Conservation (phyloP, 148 eudicot species). For the Fagopyrum tataricum region DNA sequence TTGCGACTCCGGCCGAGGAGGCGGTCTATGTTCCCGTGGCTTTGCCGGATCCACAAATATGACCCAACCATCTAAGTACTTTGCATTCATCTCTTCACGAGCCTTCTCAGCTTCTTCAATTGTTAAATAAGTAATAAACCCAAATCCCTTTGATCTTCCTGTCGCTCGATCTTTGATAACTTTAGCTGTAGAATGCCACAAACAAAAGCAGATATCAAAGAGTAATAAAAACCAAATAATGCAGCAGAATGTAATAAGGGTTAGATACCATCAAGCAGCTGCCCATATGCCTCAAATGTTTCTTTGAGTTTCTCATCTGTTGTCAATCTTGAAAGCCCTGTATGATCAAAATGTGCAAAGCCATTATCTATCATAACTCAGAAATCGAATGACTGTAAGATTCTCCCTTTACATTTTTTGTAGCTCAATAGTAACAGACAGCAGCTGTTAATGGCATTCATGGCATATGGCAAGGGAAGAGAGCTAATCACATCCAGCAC, state of each 20-base stretch:
- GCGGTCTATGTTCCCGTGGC: constrained; percentile 59
- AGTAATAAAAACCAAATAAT: neutral
- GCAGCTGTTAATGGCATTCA: no score
- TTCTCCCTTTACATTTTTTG: no score
- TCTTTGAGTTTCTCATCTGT: constrained; percentile 78
- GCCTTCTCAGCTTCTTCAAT: constrained; percentile 92
- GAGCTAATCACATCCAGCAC: neutral
- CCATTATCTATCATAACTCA: neutral
- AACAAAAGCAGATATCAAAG: constrained; percentile 21
- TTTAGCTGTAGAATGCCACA: constrained; percentile 39
- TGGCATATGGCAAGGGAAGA: no score
- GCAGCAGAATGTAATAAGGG: neutral
- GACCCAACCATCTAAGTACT: constrained; percentile 95
- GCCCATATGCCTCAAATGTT: constrained; percentile 73
- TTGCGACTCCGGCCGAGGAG: constrained; percentile 38
- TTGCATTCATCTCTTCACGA: constrained; percentile 72
- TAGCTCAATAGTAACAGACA: no score
- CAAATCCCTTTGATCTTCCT: constrained; percentile 86
- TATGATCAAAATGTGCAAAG: constrained; percentile 14
- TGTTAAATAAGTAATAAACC: constrained; percentile 67
- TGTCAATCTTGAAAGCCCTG: constrained; percentile 86
- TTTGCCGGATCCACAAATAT: constrained; percentile 93
- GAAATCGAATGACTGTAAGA: neutral
- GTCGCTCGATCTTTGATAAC: constrained; percentile 57
- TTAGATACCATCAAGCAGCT: constrained; percentile 59